Evolutionary conservation across 1,284 basidiomycete genomes (phyloP).

Genomic region (Mycosarcoma mackinlayi): DNA sequence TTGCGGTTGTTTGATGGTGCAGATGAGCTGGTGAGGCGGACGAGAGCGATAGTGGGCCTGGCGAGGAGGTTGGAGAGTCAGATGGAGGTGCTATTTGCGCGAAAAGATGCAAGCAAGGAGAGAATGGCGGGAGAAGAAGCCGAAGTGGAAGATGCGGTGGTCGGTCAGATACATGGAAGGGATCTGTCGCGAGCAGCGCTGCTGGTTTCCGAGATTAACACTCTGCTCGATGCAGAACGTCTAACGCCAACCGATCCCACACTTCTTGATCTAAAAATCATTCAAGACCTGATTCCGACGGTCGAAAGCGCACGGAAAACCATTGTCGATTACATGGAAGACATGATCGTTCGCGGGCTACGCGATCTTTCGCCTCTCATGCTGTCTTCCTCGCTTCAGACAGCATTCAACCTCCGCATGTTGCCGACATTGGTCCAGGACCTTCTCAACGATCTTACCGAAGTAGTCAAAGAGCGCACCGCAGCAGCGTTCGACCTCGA

Average conservation of each 20-base stretch:
- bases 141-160: constrained; percentile 37
- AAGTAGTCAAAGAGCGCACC: constrained; percentile 82
- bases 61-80: constrained; percentile 45
- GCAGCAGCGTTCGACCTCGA: constrained; percentile 84
- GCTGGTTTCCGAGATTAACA: constrained; percentile 39
- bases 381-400: constrained; percentile 90
- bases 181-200: constrained; percentile 52
- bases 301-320: constrained; percentile 41
- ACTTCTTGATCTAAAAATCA: constrained; percentile 34
- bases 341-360: constrained; percentile 58
- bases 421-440: constrained; percentile 84
- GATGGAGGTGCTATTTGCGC: constrained; percentile 43
- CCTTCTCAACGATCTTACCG: constrained; percentile 82
- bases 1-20: constrained; percentile 25
- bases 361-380: constrained; percentile 71
- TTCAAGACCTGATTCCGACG: constrained; percentile 34
- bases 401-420: constrained; percentile 88
- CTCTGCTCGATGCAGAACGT: constrained; percentile 5
- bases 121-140: background rate
- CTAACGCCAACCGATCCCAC: constrained; percentile 55
- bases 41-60: constrained; percentile 29
- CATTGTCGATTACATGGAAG: constrained; percentile 59
- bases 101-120: constrained; percentile 3
- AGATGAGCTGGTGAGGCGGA: constrained; percentile 24
- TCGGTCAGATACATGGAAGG: constrained; percentile 40